These are phyloP conservation scores for Pleurotus cornucopiae DNA, from an alignment of 768 basidiomycete genomes.

Conservation along the genomic window DNA sequence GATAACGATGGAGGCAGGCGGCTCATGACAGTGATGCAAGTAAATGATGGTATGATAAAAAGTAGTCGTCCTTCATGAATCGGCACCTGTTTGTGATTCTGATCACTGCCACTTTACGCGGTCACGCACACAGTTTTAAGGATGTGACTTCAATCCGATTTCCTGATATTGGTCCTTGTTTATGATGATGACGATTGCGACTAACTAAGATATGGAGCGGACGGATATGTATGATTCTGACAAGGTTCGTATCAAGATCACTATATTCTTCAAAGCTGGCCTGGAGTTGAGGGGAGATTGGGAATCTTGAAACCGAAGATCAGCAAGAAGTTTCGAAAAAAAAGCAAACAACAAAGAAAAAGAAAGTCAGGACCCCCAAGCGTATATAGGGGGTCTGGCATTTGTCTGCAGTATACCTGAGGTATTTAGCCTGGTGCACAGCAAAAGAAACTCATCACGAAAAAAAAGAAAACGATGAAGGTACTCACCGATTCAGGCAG, in stretches of 20 bases:
- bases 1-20: conserved; percentile 1
- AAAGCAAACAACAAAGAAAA: conserved; percentile 2
- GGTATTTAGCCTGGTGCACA: conserved; percentile 59
- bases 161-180: too few species aligned
- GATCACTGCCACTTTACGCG: too few species aligned
- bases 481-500: conserved; percentile 16
- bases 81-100: too few species aligned
- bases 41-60: conserved; percentile 27
- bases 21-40: neutral
- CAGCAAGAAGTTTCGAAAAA: neutral
- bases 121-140: too few species aligned
- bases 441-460: conserved; percentile 41
- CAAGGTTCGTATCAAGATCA: too few species aligned
- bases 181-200: too few species aligned
- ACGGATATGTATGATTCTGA: too few species aligned
- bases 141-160: too few species aligned
- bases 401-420: conserved; percentile 38
- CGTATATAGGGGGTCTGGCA: conserved; percentile 47
- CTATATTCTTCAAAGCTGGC: too few species aligned
- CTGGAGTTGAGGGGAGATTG: too few species aligned
- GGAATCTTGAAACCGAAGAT: neutral
- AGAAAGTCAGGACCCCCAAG: conserved; percentile 45
- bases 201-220: too few species aligned
- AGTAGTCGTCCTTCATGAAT: too few species aligned
- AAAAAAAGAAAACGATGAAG: conserved; percentile 10